Percentiles rank a stretch among this genome's conserved stretches.
These are phyloP conservation scores for Nematodospora valgi DNA, from an alignment of 805 yeast genomes.

Conservation along the genomic window DNA sequence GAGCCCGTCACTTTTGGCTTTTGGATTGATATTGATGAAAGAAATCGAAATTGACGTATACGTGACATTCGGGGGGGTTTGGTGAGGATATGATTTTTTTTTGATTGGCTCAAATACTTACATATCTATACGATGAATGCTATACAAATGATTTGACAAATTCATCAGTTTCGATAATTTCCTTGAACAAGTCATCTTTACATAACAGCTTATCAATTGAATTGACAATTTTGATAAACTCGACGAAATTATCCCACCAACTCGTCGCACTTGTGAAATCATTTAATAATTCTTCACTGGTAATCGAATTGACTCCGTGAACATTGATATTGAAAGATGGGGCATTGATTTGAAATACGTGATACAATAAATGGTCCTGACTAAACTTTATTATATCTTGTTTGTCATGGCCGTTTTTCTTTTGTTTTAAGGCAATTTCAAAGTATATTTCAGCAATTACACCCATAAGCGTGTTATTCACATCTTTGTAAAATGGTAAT, in stretches of 20 bases:
- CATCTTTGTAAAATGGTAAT: constrained; percentile 56
- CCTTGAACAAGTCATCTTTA: constrained; percentile 18
- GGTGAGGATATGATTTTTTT: too few relatives aligned
- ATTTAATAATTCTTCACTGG: constrained; percentile 23
- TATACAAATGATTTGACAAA: constrained; percentile 26
- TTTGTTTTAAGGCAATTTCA: constrained; percentile 35
- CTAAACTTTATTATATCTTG: constrained; percentile 24
- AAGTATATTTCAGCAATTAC: constrained; percentile 54
- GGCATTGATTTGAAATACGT: constrained; percentile 35
- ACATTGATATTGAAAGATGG: constrained; percentile 40
- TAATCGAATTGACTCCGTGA: constrained; percentile 38
- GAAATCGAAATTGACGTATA: too few relatives aligned
- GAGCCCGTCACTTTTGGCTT: constrained; percentile 28
- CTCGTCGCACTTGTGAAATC: constrained; percentile 31
- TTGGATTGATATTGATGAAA: background rate
- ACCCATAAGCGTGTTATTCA: constrained; percentile 64
- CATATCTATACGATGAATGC: too few relatives aligned
- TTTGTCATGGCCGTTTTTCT: constrained; percentile 18
- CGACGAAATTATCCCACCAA: constrained; percentile 35
- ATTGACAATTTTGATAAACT: constrained; percentile 21
- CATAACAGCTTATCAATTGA: constrained; percentile 26
- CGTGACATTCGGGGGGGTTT: too few relatives aligned
- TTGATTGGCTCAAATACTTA: too few relatives aligned
- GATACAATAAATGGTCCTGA: constrained; percentile 31
- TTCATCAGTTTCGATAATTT: constrained; percentile 26